These are phyloP conservation scores for Pterocarpus macrocarpus DNA, from an alignment of 306 rosid genomes.

Conservation along the genomic window DNA sequence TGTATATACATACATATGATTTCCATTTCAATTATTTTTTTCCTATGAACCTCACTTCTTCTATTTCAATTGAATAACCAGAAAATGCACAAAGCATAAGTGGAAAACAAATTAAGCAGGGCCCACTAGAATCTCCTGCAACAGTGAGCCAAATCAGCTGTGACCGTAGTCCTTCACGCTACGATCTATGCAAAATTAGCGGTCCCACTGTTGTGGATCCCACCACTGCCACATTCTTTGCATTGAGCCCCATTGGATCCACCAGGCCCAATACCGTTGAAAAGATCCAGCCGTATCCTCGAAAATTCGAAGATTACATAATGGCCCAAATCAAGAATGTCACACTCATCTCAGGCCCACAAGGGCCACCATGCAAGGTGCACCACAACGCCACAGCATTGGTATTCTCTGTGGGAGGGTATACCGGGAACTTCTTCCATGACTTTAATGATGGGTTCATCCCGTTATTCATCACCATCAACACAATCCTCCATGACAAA, in stretches of 20 bases:
- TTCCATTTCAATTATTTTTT: too few species aligned
- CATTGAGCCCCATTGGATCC: not conserved
- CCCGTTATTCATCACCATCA: conserved; percentile 57
- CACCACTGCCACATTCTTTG: not conserved
- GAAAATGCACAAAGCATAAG: not conserved
- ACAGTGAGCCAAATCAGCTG: not conserved
- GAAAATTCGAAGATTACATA: not conserved
- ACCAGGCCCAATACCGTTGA: not conserved
- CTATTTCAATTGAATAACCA: not conserved
- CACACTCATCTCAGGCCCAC: conserved; percentile 51
- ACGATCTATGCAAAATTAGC: not conserved
- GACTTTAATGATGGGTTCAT: conserved; percentile 57
- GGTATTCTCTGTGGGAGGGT: conserved; percentile 58
- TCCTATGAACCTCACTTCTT: not conserved
- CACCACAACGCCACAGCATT: conserved; percentile 44
- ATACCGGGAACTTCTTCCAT: conserved; percentile 63
- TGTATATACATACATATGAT: too few species aligned
- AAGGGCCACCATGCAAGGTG: conserved; percentile 26
- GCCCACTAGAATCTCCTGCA: not conserved
- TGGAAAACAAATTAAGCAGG: not conserved
- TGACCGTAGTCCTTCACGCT: not conserved
- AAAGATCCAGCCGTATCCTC: not conserved
- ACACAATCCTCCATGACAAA: conserved; percentile 26
- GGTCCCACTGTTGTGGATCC: conserved; percentile 17
- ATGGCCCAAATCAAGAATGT: conserved; percentile 38